Evolutionary conservation across 1,284 basidiomycete genomes (phyloP).

Genomic region (Papiliotrema flavescens): DNA sequence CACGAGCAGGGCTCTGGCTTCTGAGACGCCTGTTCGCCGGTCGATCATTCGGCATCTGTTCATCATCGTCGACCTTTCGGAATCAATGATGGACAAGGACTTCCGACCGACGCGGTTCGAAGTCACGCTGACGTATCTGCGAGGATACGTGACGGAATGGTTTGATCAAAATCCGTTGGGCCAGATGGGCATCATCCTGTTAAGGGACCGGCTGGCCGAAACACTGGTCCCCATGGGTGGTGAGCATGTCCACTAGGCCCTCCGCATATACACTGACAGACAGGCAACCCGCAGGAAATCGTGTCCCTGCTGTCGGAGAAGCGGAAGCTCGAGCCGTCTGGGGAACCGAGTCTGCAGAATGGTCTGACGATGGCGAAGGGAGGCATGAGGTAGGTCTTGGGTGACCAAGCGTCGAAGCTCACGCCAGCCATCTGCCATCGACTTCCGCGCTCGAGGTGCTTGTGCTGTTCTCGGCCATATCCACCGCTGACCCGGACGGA

Average conservation of each 20-base stretch:
- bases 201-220: conserved; percentile 83
- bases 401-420: background rate
- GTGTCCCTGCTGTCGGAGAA: conserved; percentile 79
- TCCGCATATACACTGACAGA: background rate
- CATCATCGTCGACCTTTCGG: conserved; percentile 82
- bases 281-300: conserved; percentile 93
- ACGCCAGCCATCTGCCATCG: conserved; percentile 77
- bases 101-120: conserved; percentile 89
- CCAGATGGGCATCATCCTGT: conserved; percentile 90
- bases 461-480: conserved; percentile 88
- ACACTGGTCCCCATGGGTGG: conserved; percentile 84
- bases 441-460: conserved; percentile 94
- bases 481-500: conserved; percentile 94
- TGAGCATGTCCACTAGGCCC: conserved; percentile 42
- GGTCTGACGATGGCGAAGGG: conserved; percentile 91
- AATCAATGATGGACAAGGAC: conserved; percentile 91
- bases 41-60: conserved; percentile 95
- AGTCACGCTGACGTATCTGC: conserved; percentile 78
- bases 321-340: conserved; percentile 79
- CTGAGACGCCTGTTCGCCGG: conserved; percentile 81
- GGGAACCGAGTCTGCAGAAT: conserved; percentile 95
- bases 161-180: conserved; percentile 99
- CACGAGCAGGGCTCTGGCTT: conserved; percentile 53
- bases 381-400: conserved; percentile 69
- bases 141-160: conserved; percentile 92